Conservation (phyloP, 225 moss, liverwort and hornwort species). For the Physcomitrellopsis africana region DNA sequence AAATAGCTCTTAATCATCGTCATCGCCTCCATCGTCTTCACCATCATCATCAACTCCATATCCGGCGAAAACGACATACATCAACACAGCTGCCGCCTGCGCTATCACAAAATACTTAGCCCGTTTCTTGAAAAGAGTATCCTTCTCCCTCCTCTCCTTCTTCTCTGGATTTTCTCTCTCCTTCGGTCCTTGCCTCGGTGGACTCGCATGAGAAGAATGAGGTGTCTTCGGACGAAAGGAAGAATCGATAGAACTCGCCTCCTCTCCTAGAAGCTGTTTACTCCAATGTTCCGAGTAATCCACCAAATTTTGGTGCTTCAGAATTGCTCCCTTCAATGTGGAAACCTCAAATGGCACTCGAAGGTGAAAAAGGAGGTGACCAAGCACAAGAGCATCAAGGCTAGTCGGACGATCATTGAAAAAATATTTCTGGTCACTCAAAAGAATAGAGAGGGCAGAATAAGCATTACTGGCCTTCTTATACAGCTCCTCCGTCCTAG, state of each 20-base stretch:
- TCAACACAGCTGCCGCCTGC: conserved; percentile 78
- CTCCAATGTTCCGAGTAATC: conserved; percentile 74
- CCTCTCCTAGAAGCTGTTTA: conserved; percentile 67
- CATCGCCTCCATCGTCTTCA: conserved; percentile 65
- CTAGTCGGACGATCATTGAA: conserved; percentile 77
- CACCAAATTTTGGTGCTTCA: conserved; percentile 72
- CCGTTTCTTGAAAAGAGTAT: conserved; percentile 72
- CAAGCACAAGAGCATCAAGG: conserved; percentile 87
- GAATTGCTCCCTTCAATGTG: conserved; percentile 72
- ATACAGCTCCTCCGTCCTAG: conserved; percentile 78
- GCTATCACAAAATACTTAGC: conserved; percentile 93
- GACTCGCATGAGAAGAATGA: conserved; percentile 48
- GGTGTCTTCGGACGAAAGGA: conserved; percentile 53
- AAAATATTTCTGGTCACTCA: conserved; percentile 78
- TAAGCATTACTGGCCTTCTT: conserved; percentile 88
- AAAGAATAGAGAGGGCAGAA: conserved; percentile 75
- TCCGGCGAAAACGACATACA: conserved; percentile 87
- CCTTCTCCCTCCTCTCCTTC: conserved; percentile 84
- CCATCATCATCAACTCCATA: conserved; percentile 82
- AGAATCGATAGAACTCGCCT: conserved; percentile 31
- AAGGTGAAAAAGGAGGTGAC: conserved; percentile 81
- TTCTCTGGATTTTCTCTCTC: conserved; percentile 52
- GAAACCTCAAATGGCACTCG: conserved; percentile 87
- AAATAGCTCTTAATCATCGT: conserved; percentile 53
- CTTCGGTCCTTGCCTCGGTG: conserved; percentile 28